Evolutionary conservation across 2,329 filamentous ascomycete genomes (phyloP).

Genomic region (Aspergillus sp.): DNA sequence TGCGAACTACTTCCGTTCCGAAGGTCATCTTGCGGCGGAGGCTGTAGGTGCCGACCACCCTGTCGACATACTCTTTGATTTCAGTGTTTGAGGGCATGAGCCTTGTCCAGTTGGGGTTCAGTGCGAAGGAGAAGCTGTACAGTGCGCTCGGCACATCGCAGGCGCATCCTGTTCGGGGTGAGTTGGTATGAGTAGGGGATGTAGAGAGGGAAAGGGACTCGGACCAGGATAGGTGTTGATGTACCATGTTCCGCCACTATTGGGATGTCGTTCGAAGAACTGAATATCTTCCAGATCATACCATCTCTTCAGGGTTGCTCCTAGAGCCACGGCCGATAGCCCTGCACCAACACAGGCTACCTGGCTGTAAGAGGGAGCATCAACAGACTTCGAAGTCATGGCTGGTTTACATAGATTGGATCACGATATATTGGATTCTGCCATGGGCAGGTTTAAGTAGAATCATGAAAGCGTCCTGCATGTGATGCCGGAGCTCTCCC

Average conservation of each 20-base stretch:
- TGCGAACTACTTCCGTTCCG: conserved; percentile 12
- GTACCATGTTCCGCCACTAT: conserved; percentile 63
- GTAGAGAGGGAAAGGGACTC: conserved; percentile 4
- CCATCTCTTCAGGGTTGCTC: conserved; percentile 57
- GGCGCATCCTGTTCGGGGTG: conserved; percentile 39
- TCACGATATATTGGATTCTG: no score
- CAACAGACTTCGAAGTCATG: background rate
- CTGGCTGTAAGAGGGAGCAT: conserved; percentile 23
- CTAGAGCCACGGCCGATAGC: conserved; percentile 60
- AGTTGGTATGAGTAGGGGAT: background rate
- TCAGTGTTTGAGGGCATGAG: conserved; percentile 50
- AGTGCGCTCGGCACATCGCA: conserved; percentile 55
- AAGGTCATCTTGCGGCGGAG: conserved; percentile 15
- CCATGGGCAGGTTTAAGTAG: no score
- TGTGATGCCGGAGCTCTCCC: no score
- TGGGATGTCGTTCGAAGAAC: conserved; percentile 58
- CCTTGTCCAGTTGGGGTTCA: conserved; percentile 51
- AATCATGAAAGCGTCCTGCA: no score
- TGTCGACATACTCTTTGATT: conserved; percentile 51
- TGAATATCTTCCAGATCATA: conserved; percentile 58
- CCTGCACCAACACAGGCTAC: conserved; percentile 54
- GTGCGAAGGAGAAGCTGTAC: conserved; percentile 57
- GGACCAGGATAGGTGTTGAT: conserved; percentile 58
- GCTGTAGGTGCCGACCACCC: conserved; percentile 20
- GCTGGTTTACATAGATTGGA: background rate